Conservation (phyloP, 768 basidiomycete genomes). For the Artomyces pyxidatus region DNA sequence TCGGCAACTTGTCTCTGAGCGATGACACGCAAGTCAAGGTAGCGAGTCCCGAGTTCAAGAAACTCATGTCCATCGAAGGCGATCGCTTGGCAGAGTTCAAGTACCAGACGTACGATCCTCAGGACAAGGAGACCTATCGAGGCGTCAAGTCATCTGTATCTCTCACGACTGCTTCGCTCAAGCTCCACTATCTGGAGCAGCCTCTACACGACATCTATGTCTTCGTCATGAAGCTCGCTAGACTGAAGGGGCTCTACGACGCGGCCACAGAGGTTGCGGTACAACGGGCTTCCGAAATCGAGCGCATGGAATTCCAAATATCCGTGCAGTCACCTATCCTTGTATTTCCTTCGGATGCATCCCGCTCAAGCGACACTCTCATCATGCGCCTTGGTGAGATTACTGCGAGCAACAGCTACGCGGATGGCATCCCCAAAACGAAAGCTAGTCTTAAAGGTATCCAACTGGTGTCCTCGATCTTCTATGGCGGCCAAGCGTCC, state of each 20-base stretch:
- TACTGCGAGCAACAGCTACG: conserved; percentile 67
- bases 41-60: conserved; percentile 63
- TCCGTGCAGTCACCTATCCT: conserved; percentile 88
- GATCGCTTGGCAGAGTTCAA: conserved; percentile 89
- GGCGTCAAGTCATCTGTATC: conserved; percentile 80
- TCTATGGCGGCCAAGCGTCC: conserved; percentile 42
- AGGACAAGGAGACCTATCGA: conserved; percentile 51
- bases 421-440: conserved; percentile 48
- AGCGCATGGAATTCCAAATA: conserved; percentile 88
- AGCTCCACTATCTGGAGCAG: conserved; percentile 79
- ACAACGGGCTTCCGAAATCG: conserved; percentile 87
- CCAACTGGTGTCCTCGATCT: conserved; percentile 61
- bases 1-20: conserved; percentile 76
- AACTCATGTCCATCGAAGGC: conserved; percentile 89
- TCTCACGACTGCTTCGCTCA: conserved; percentile 83
- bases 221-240: conserved; percentile 79
- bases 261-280: conserved; percentile 90
- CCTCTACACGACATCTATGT: conserved; percentile 85
- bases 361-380: conserved; percentile 56
- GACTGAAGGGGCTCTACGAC: conserved; percentile 91
- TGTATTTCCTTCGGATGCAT: conserved; percentile 69
- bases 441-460: conserved; percentile 76
- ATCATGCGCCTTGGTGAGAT: conserved; percentile 87
- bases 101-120: conserved; percentile 85
- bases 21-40: conserved; percentile 55